Conservation (phyloP, 345 rosid genomes). For the Nephelium lappaceum region DNA sequence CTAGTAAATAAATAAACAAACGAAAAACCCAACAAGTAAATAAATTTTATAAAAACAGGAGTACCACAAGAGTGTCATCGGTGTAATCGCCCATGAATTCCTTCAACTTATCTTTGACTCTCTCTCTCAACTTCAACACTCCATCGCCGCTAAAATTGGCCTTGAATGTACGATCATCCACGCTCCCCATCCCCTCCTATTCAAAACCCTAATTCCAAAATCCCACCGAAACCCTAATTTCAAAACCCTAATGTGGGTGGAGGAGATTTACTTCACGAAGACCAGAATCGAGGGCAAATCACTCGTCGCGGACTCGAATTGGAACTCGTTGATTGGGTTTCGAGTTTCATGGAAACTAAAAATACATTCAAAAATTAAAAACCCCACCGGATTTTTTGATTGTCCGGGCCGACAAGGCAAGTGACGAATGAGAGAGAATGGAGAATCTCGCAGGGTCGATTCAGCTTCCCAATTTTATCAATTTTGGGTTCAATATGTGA, state of each 20-base stretch:
- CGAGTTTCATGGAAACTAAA: background rate
- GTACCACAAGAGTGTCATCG: constrained; percentile 96
- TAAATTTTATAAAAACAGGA: background rate
- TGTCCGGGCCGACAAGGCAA: background rate
- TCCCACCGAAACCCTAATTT: background rate
- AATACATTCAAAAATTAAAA: background rate
- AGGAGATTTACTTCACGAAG: background rate
- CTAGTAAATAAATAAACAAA: background rate
- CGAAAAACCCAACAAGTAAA: background rate
- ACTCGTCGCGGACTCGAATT: background rate
- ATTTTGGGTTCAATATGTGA: background rate
- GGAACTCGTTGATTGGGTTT: background rate
- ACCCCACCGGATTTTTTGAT: constrained; percentile 3
- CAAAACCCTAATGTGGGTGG: background rate
- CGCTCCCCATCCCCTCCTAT: constrained; percentile 57
- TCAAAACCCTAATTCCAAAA: constrained; percentile 28
- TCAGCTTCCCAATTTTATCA: background rate
- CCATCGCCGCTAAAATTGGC: constrained; percentile 77
- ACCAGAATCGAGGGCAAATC: background rate
- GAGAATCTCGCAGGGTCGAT: too few species aligned
- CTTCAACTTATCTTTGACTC: constrained; percentile 76
- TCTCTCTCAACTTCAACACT: constrained; percentile 64
- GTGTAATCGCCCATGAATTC: constrained; percentile 98
- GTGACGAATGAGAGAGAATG: background rate
- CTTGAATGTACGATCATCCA: constrained; percentile 77